Evolutionary conservation across 2,329 filamentous ascomycete species (phyloP).

Genomic region (Amauroascus verrucosus): DNA sequence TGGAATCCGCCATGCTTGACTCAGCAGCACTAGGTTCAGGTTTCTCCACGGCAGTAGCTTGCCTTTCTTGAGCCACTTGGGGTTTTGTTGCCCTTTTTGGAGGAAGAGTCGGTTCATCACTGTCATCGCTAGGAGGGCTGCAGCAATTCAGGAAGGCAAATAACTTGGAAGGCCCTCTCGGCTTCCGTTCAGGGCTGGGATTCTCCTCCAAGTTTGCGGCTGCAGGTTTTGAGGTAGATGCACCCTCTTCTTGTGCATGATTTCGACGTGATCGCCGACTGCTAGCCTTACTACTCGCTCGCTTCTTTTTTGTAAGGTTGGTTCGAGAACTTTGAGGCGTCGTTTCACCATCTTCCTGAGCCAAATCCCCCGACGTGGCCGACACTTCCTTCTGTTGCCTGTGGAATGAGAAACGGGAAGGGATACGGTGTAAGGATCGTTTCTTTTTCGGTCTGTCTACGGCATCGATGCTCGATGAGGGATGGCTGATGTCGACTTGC

Average conservation of each 20-base stretch:
- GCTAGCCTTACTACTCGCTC: constrained; percentile 58
- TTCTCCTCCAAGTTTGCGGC: constrained; percentile 26
- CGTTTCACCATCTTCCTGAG: constrained; percentile 41
- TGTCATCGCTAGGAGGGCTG: constrained; percentile 36
- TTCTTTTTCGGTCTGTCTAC: constrained; percentile 28
- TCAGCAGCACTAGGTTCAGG: constrained; percentile 30
- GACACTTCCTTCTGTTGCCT: constrained; percentile 27
- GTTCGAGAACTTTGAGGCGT: constrained; percentile 43
- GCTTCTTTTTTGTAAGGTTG: constrained; percentile 35
- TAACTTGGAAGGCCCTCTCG: constrained; percentile 31
- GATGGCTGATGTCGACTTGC: not conserved
- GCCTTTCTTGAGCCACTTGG: constrained; percentile 29
- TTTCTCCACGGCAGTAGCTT: constrained; percentile 27
- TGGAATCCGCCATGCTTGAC: constrained; percentile 33
- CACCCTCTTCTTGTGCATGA: constrained; percentile 22
- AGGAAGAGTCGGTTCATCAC: constrained; percentile 35
- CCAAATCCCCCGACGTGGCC: constrained; percentile 27
- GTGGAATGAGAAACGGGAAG: constrained; percentile 33
- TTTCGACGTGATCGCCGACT: constrained; percentile 35
- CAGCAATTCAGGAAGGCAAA: constrained; percentile 43
- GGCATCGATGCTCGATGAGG: constrained; percentile 1
- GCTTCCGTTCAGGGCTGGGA: constrained; percentile 33
- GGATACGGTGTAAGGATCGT: constrained; percentile 28
- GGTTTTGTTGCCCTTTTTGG: constrained; percentile 38
- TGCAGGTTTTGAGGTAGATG: constrained; percentile 18